Evolutionary conservation across 78 protist genomes (phyloP), one percentile per base, ranked within the genome.

Genomic region (Dictyostelium brefeldianum): DNA sequence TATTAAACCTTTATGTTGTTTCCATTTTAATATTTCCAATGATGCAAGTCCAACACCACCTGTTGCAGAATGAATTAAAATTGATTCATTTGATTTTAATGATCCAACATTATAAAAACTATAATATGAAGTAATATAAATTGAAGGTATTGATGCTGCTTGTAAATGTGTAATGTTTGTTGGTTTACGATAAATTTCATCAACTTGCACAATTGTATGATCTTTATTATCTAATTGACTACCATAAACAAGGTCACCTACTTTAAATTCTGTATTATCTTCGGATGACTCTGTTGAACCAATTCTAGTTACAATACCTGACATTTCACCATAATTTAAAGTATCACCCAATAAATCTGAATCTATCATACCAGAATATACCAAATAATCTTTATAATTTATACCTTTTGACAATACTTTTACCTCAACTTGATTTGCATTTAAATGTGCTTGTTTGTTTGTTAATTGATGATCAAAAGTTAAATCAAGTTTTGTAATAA

Each of bases 181-280:
- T 75, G 94, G 94, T 73, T 62, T 73, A 5, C 0, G 14, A 4
- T 41, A n/a, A 11, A 85, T 48, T 48, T 25, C 27, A 47, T 75
- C 62, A 14, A n/a, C 18, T 22, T n/a, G 20, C 3, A 31, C 48
- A 27, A 73, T 20, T 7, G 64, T 41, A 57, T 83, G 82, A 17
- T 56, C 11, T 0, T 29, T n/a, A 36, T 22, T 20, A 10, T n/a
- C 56, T 0, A 83, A 57, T 36, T 36, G 43, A 36, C 43, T 3
- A 73, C 91, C 90, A 82, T 46, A 65, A 15, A 85, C 92, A 25
- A 48, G 22, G 29, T 85, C 92, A 47, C 92, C 92, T 17, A 85
- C 51, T 77, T 74, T 85, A 69, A 56, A 85, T 15, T 47, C 48
- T 5, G 9, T 5, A 36, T 36, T 22, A 41, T 69, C 25, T 9